Percentiles rank a stretch among this genome's conserved stretches.
These are phyloP conservation scores for Plasmodium chabaudi DNA, from an alignment of 169 alveolate genomes.

Conservation along the genomic window DNA sequence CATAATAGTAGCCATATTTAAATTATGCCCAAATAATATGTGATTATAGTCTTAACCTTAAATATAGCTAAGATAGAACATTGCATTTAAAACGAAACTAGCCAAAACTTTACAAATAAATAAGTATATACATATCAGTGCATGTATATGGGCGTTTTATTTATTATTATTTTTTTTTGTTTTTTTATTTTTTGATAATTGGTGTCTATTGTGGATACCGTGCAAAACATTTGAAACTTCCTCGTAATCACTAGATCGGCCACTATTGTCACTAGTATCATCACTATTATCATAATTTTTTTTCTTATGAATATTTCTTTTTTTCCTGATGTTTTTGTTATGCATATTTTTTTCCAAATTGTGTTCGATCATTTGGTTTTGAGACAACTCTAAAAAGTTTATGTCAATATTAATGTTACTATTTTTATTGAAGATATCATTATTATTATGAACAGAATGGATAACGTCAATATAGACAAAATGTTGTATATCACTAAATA, in stretches of 20 bases:
- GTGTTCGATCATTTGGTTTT: conserved; percentile 2
- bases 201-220: conserved; percentile 17
- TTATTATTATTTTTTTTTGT: background rate
- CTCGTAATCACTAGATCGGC: conserved; percentile 33
- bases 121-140: no score
- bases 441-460: conserved; percentile 15
- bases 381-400: conserved; percentile 40
- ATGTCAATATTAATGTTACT: conserved; percentile 15
- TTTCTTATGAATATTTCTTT: background rate
- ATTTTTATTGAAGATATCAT: conserved; percentile 12
- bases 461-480: conserved; percentile 33
- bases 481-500: conserved; percentile 25
- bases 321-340: background rate
- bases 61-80: no score
- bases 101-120: no score
- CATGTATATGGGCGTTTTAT: background rate
- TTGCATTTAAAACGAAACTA: no score
- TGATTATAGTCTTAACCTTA: no score
- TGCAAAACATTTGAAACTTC: conserved; percentile 56
- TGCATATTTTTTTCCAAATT: background rate
- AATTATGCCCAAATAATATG: no score
- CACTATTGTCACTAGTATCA: conserved; percentile 7
- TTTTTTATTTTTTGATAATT: background rate
- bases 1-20: no score
- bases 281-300: background rate